These are phyloP conservation scores for Plasmopara viticola DNA, from an alignment of 352 stramenopile genomes.

Conservation along the genomic window DNA sequence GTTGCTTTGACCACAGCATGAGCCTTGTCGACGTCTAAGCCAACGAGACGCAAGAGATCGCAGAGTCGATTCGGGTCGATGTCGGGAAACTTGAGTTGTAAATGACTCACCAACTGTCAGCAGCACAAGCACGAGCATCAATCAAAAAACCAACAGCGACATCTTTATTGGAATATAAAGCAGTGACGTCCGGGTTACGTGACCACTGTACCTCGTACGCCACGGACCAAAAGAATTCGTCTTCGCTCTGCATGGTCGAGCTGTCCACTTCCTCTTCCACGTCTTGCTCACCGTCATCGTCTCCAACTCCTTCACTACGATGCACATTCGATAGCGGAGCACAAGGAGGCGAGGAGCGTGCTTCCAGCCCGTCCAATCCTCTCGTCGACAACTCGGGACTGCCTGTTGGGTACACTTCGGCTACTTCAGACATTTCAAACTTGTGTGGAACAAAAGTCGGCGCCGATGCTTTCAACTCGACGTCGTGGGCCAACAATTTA, in stretches of 20 bases:
- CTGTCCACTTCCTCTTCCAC: constrained; percentile 20
- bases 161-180: constrained; percentile 7
- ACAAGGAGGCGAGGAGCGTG: constrained; percentile 6
- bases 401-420: constrained; percentile 20
- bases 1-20: constrained; percentile 72
- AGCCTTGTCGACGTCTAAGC: constrained; percentile 66
- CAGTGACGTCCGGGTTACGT: background rate
- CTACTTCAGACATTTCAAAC: constrained; percentile 18
- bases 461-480: constrained; percentile 68
- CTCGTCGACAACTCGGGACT: constrained; percentile 11
- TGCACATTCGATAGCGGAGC: constrained; percentile 10
- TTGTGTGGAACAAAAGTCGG: constrained; percentile 61
- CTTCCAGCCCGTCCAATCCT: constrained; percentile 5
- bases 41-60: constrained; percentile 66
- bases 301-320: constrained; percentile 10
- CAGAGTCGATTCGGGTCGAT: constrained; percentile 67
- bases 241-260: constrained; percentile 53
- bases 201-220: constrained; percentile 61
- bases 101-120: constrained; percentile 59
- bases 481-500: constrained; percentile 30
- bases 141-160: background rate
- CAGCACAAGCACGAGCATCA: constrained; percentile 4
- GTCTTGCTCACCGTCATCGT: constrained; percentile 9
- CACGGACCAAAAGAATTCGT: constrained; percentile 84
- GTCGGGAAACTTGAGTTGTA: constrained; percentile 80